phyloP scores from a whole-genome alignment of 1,284 basidiomycete species.

The Sporisorium iseilematis-ciliati region DNA sequence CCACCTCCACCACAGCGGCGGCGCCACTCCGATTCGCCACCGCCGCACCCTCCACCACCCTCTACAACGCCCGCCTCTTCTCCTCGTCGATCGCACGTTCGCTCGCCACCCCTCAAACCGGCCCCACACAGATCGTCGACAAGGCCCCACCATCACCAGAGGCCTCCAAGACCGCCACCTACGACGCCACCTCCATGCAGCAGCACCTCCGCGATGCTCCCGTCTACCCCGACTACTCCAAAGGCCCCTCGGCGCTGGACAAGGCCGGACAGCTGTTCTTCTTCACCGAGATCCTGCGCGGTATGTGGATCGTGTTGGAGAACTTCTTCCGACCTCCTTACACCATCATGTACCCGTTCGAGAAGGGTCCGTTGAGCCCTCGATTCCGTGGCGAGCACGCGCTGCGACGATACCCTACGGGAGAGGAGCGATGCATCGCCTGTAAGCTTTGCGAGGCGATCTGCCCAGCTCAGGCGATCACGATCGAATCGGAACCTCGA shows the following conservation, averaged over 20 bases:
- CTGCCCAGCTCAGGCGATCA: conserved; percentile 99
- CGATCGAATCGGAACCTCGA: conserved; percentile 97
- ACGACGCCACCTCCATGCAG: conserved; percentile 38
- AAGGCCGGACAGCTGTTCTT: conserved; percentile 97
- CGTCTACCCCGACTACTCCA: conserved; percentile 71
- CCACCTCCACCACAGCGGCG: conserved; percentile 30
- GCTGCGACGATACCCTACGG: conserved; percentile 95
- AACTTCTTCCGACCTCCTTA: conserved; percentile 97
- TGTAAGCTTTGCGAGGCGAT: conserved; percentile 99
- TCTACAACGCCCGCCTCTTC: conserved; percentile 45
- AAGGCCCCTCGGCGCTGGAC: conserved; percentile 78
- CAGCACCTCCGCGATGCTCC: conserved; percentile 26
- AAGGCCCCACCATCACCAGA: conserved; percentile 35
- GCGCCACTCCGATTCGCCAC: conserved; percentile 40
- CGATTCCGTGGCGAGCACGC: conserved; percentile 99
- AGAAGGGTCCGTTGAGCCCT: conserved; percentile 96
- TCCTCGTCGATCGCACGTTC: conserved; percentile 43
- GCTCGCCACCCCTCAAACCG: conserved; percentile 51
- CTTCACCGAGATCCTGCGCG: conserved; percentile 97
- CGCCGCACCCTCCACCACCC: conserved; percentile 30
- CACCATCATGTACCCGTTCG: conserved; percentile 83
- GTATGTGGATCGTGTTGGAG: conserved; percentile 99
- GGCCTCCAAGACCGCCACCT: conserved; percentile 39
- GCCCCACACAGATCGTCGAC: conserved; percentile 37
- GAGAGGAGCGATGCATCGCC: conserved; percentile 97